A percentile compares a stretch with the other conserved stretches of the same genome.
Conservation (phyloP, 2,329 filamentous ascomycete species). For the Colletotrichum sansevieriae region DNA sequence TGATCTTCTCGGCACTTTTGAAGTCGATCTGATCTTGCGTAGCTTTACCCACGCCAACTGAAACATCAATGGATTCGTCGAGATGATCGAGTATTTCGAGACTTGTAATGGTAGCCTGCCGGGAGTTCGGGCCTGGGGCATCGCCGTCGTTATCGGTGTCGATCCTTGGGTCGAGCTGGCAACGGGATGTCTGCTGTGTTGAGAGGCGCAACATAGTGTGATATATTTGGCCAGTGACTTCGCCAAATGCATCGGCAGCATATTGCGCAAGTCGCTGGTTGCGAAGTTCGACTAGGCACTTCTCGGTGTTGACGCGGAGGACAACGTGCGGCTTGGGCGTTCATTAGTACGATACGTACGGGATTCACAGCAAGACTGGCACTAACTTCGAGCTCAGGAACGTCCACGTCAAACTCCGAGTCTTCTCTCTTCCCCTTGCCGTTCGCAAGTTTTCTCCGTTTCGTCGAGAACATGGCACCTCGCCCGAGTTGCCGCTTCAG, state of each 20-base stretch:
- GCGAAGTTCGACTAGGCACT: slow-evolving; percentile 84
- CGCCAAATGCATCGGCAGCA: slow-evolving; percentile 77
- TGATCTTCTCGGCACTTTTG: slow-evolving; percentile 63
- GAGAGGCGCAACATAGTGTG: slow-evolving; percentile 77
- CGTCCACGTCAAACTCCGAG: slow-evolving; percentile 53
- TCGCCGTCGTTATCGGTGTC: slow-evolving; percentile 57
- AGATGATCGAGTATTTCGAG: slow-evolving; percentile 69
- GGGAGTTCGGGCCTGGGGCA: slow-evolving; percentile 42
- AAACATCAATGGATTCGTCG: slow-evolving; percentile 65
- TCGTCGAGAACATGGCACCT: slow-evolving; percentile 56
- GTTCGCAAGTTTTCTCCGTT: slow-evolving; percentile 68
- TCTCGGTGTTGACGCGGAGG: slow-evolving; percentile 86
- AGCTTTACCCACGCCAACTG: slow-evolving; percentile 69
- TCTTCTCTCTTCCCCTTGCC: slow-evolving; percentile 56
- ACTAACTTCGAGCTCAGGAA: slow-evolving; percentile 67
- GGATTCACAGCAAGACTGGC: neutral
- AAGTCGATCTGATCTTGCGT: slow-evolving; percentile 61
- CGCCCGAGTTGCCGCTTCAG: slow-evolving; percentile 66
- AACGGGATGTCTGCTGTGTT: slow-evolving; percentile 76
- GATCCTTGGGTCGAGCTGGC: slow-evolving; percentile 69
- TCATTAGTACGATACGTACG: slow-evolving; percentile 45
- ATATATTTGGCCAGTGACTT: slow-evolving; percentile 83
- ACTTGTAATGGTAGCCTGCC: slow-evolving; percentile 61
- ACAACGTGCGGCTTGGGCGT: slow-evolving; percentile 74
- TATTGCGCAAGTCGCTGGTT: slow-evolving; percentile 82